Percentiles rank a stretch among this genome's conserved stretches.
Conservation (phyloP, 2,329 filamentous ascomycete species). For the Cladophialophora immunda region DNA sequence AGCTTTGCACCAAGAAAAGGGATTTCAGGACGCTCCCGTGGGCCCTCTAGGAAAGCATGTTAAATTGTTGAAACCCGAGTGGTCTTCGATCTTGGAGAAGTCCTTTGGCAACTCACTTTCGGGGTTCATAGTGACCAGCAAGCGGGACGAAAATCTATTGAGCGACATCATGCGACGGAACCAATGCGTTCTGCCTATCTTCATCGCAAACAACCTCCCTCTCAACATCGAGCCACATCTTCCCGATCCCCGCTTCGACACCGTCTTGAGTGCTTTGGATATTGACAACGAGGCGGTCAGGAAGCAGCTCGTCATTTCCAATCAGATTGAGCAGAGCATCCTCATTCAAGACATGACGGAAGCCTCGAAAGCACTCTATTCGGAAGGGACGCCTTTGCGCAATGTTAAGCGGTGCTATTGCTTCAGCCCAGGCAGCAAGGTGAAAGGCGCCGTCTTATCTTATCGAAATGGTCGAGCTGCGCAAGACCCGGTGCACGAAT, state of each 20-base stretch:
- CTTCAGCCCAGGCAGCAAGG: slow-evolving; percentile 71
- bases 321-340: slow-evolving; percentile 83
- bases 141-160: slow-evolving; percentile 76
- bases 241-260: slow-evolving; percentile 76
- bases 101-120: slow-evolving; percentile 74
- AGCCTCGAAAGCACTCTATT: slow-evolving; percentile 74
- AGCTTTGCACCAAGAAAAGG: slow-evolving; percentile 72
- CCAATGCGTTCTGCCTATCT: slow-evolving; percentile 65
- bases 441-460: slow-evolving; percentile 68
- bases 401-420: slow-evolving; percentile 75
- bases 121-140: slow-evolving; percentile 82
- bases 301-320: slow-evolving; percentile 83
- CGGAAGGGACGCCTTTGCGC: slow-evolving; percentile 54
- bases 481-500: slow-evolving; percentile 63
- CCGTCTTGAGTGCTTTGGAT: slow-evolving; percentile 78
- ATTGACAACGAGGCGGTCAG: slow-evolving; percentile 82
- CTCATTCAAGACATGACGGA: slow-evolving; percentile 74
- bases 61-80: slow-evolving; percentile 78
- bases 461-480: slow-evolving; percentile 59
- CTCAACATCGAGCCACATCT: slow-evolving; percentile 74
- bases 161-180: slow-evolving; percentile 68
- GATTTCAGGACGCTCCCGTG: slow-evolving; percentile 76
- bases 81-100: slow-evolving; percentile 83
- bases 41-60: slow-evolving; percentile 85
- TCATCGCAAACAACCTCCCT: slow-evolving; percentile 66